Base-by-base conservation (phyloP, 2,329 filamentous ascomycete genomes). In the Botrytis fabae region DNA sequence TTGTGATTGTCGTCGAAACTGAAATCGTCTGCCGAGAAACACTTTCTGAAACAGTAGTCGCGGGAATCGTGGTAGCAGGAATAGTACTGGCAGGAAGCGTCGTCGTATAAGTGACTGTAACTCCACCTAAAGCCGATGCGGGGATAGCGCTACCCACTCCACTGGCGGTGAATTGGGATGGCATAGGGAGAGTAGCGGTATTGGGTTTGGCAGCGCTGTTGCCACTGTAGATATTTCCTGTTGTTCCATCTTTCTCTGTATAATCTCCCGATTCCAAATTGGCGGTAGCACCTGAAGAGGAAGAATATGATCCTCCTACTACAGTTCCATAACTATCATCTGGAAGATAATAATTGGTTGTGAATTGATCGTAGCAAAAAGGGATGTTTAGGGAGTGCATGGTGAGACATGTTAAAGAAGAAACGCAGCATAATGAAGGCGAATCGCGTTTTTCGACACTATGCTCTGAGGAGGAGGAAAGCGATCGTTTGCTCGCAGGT, bases 331-430 rank as follows among this genome's bases (percentile, higher is more conserved):
- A 85, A 25, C 84, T 84, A 48, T 82, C 82, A 73, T 85, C 85
- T 4, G 83, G 78, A 66, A 87, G 83, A 70, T 82, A 82, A 76
- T 80, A 86, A 75, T 86, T 84, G 28, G 85, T 87, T 8, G 85
- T 87, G 79, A 85, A 87, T 71, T 82, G 83, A 78, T 87, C 85
- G 80, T 86, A 86, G 80, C 85, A 86, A 79, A 86, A 85, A 3
- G 85, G 83, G 8, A 86, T 79, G 51, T 82, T 81, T 48, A 84
- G 79, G 54, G 74, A 78, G 20, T 74, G 62, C 60, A 80, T 77
- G 4, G 75, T 69, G 9, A 80, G 74, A 71, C 79, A 80, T 40
- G 75, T 77, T 18, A 78, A 75, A 0, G 73, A 73, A 12, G 74
- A 62, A 44, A 76, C 73, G 73, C 79, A 80, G 69, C 79, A 80